A percentile compares a stretch with the other conserved stretches of the same genome.
phyloP scores from a whole-genome alignment of 1,139 yeast species.

The Meyerozyma smithsonii region DNA sequence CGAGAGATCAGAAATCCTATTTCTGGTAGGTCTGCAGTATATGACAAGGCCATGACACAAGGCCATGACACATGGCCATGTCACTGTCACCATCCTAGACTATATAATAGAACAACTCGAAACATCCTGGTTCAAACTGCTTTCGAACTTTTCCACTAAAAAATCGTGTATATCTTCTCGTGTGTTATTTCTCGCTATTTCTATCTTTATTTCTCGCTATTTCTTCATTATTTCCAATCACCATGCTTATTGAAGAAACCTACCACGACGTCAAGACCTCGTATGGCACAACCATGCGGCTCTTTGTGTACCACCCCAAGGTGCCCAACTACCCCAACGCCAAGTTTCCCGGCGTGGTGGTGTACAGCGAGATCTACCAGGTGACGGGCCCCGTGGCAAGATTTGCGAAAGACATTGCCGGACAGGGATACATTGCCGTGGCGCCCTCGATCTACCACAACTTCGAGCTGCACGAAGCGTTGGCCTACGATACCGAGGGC shows the following conservation, averaged over 20 bases:
- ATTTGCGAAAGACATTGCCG: conserved; percentile 73
- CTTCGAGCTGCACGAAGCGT: conserved; percentile 57
- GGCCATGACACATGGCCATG: no score
- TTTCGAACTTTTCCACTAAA: no score
- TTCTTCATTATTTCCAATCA: not conserved
- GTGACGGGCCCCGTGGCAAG: conserved; percentile 76
- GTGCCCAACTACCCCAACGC: conserved; percentile 70
- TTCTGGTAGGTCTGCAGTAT: no score
- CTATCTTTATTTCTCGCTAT: not conserved
- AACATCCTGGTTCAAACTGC: no score
- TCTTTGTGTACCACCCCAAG: conserved; percentile 63
- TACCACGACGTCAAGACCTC: conserved; percentile 63
- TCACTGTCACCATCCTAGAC: no score
- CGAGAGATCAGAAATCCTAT: no score
- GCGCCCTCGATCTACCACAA: conserved; percentile 80
- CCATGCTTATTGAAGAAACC: conserved; percentile 66
- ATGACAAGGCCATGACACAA: no score
- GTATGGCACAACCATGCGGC: conserved; percentile 62
- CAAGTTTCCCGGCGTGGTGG: conserved; percentile 75
- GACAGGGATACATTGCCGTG: conserved; percentile 73
- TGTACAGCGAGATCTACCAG: conserved; percentile 78
- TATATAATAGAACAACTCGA: no score
- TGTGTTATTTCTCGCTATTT: not conserved
- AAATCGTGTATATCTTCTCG: no score
- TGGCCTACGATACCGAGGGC: conserved; percentile 68